Base-by-base conservation (phyloP, 2,329 filamentous ascomycete genomes). In the Furcasterigmium sp. region DNA sequence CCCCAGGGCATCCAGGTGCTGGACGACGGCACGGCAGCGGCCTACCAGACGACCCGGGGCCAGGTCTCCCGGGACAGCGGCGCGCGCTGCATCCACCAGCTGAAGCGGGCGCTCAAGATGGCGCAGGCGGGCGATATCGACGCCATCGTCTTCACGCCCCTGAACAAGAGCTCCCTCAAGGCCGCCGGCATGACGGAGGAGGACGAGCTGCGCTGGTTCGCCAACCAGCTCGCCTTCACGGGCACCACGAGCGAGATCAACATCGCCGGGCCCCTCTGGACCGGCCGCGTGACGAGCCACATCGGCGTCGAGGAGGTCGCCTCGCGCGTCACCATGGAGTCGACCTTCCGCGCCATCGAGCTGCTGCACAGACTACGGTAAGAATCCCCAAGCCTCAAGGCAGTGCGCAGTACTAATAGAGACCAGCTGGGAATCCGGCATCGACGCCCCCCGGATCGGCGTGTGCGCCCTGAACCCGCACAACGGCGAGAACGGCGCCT, bases 391-490 rank as follows among this genome's bases (percentile, higher is more conserved):
- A n/a, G n/a, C n/a, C n/a, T n/a, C n/a, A n/a, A n/a, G n/a, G n/a
- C n/a, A n/a, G n/a, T n/a, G n/a, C n/a, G n/a, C n/a, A n/a, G n/a
- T n/a, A n/a, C n/a, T n/a, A n/a, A n/a, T n/a, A n/a, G n/a, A n/a
- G n/a, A n/a, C n/a, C 18, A 59, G 57, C 26, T 59, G 51, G 50
- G 59, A 62, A 29, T 61, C 54, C 6, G 58, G 60, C 4, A 54
- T 61, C 41, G 49, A 54, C 29, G 37, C 23, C 3, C 59, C 60
- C 2, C 57, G 60, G 4, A 46, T 63, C 5, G 59, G 52, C 7
- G 58, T 63, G 3, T 63, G 60, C 47, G 59, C 60, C 5, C 46
- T 62, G 15, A 62, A 62, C 46, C 59, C 59, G 10, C 59, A 62
- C 50, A 59, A 56, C 47, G 59, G 60, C 41, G 59, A 62, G 49